These are phyloP conservation scores for Fusarium heterosporum DNA, from an alignment of 2,329 filamentous ascomycete species.

Conservation along the genomic window DNA sequence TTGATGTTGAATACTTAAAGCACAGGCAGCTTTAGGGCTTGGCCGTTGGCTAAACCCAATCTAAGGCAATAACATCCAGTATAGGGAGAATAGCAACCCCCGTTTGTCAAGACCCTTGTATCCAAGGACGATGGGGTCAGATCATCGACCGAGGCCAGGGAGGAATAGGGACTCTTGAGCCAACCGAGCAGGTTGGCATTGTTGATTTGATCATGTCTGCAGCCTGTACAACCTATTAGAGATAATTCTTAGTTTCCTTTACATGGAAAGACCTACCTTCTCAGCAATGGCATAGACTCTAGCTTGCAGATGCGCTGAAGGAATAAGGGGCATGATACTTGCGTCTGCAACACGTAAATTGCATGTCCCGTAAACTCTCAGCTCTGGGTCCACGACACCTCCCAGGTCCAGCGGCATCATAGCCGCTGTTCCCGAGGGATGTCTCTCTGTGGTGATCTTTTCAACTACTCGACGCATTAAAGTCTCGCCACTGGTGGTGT, in stretches of 20 bases:
- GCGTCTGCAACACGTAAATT: slow-evolving; percentile 46
- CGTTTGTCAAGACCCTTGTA: no score
- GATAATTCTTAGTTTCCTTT: neutral
- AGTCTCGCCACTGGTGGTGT: slow-evolving; percentile 3
- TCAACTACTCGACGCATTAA: slow-evolving; percentile 6
- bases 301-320: slow-evolving; percentile 46
- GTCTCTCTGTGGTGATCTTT: slow-evolving; percentile 14
- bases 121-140: neutral
- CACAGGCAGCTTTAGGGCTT: no score
- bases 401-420: slow-evolving; percentile 25
- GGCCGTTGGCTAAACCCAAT: no score
- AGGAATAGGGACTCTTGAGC: neutral
- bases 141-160: neutral
- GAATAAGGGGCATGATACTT: slow-evolving; percentile 43
- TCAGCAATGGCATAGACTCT: slow-evolving; percentile 52
- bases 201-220: slow-evolving; percentile 24
- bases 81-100: no score
- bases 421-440: slow-evolving; percentile 17
- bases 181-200: neutral
- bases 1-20: no score
- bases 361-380: slow-evolving; percentile 45
- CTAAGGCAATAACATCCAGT: no score
- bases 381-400: slow-evolving; percentile 42
- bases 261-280: slow-evolving; percentile 2
- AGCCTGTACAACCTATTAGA: slow-evolving; percentile 10